These are phyloP conservation scores for Kregervanrija pseudodelftensis DNA, from an alignment of 805 yeast species.

Conservation along the genomic window DNA sequence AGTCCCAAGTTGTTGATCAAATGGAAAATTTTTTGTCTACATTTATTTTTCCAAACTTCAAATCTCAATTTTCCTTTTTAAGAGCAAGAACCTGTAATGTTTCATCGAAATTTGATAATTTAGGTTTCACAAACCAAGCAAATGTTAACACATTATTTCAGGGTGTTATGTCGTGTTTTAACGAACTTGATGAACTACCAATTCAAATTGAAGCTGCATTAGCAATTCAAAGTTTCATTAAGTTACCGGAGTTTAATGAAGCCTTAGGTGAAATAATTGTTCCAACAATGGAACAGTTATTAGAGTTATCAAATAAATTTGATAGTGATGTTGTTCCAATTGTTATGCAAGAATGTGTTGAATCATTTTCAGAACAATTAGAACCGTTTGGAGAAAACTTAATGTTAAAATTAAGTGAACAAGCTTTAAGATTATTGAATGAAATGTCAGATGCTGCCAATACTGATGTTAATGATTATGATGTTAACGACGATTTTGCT, in stretches of 20 bases:
- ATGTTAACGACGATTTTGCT: conserved; percentile 31
- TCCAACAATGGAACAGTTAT: conserved; percentile 73
- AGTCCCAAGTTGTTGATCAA: conserved; percentile 52
- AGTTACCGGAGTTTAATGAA: conserved; percentile 56
- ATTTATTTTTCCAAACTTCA: conserved; percentile 67
- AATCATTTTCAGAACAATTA: conserved; percentile 75
- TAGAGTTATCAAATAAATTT: conserved; percentile 67
- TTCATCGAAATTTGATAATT: conserved; percentile 54
- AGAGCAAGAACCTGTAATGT: conserved; percentile 70
- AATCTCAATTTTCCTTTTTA: conserved; percentile 55
- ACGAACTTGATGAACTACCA: conserved; percentile 53
- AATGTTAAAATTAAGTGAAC: conserved; percentile 56
- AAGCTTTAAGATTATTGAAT: conserved; percentile 61
- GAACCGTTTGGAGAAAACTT: conserved; percentile 84
- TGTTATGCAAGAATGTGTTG: conserved; percentile 95
- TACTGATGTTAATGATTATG: conserved; percentile 45
- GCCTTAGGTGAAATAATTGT: conserved; percentile 64
- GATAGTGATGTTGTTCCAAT: conserved; percentile 84
- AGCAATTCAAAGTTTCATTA: conserved; percentile 74
- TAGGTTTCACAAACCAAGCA: conserved; percentile 39
- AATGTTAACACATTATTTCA: conserved; percentile 34
- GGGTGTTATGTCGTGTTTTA: conserved; percentile 40
- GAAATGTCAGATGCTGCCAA: conserved; percentile 63
- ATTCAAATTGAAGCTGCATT: conserved; percentile 79
- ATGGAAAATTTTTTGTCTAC: conserved; percentile 62